Percentiles rank a stretch among this genome's conserved stretches.
Evolutionary conservation across 768 basidiomycete species (phyloP).

Genomic region (Hygrocybe coccinea): DNA sequence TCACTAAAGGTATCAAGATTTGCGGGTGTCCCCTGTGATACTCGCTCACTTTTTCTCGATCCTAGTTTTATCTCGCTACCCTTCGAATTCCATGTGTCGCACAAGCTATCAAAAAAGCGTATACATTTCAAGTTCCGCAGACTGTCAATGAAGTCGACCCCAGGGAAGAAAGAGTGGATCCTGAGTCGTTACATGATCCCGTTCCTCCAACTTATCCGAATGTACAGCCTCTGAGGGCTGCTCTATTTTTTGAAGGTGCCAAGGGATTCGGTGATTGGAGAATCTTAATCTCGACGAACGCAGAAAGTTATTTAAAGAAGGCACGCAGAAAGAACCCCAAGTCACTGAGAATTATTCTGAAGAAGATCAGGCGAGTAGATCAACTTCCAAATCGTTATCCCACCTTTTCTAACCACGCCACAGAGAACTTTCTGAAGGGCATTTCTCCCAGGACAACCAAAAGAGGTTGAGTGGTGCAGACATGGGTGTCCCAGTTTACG

Average conservation of each 20-base stretch:
- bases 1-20: too few species aligned
- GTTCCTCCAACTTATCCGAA: constrained; percentile 35
- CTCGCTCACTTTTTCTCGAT: too few species aligned
- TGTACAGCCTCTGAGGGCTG: constrained; percentile 56
- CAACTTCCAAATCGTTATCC: background rate
- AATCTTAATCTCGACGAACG: constrained; percentile 52
- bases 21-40: too few species aligned
- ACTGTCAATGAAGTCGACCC: too few species aligned
- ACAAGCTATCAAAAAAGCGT: too few species aligned
- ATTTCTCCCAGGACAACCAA: constrained; percentile 67
- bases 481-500: constrained; percentile 53
- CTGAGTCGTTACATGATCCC: background rate
- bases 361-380: constrained; percentile 58
- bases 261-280: constrained; percentile 63
- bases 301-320: constrained; percentile 46
- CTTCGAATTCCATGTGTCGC: too few species aligned
- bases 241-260: constrained; percentile 53
- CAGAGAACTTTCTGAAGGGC: constrained; percentile 65
- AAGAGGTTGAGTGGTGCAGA: constrained; percentile 47
- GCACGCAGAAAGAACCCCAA: constrained; percentile 42
- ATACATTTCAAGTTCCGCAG: too few species aligned
- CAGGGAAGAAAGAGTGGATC: too few species aligned
- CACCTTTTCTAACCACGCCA: background rate
- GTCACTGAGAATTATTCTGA: constrained; percentile 50
- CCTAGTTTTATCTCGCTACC: too few species aligned